Percentiles rank a stretch among this genome's conserved stretches.
These are phyloP conservation scores for Torrubiella hemipterigena DNA, from an alignment of 2,329 filamentous ascomycete genomes.

Conservation along the genomic window DNA sequence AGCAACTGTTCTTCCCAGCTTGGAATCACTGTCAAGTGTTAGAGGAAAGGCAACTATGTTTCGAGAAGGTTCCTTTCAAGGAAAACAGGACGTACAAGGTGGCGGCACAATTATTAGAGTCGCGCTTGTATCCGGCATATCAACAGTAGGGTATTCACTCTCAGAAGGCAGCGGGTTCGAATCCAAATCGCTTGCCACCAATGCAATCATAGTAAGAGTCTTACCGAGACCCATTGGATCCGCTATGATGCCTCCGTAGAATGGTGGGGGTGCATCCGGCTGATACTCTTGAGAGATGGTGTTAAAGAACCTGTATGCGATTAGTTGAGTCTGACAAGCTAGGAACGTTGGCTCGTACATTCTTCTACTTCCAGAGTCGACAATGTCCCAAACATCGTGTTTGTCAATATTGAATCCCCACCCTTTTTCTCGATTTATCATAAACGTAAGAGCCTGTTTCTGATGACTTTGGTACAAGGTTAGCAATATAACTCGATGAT, in stretches of 20 bases:
- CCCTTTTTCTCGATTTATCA: slow-evolving; percentile 23
- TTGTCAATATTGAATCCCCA: slow-evolving; percentile 16
- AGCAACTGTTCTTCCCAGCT: too few relatives aligned
- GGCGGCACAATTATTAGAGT: too few relatives aligned
- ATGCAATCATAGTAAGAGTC: slow-evolving; percentile 28
- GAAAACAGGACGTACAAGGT: too few relatives aligned
- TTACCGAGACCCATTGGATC: slow-evolving; percentile 36
- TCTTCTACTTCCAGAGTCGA: slow-evolving; percentile 9
- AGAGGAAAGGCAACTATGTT: too few relatives aligned
- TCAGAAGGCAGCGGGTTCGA: too few relatives aligned
- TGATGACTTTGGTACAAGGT: too few relatives aligned
- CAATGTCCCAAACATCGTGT: slow-evolving; percentile 21
- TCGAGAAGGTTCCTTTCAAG: too few relatives aligned
- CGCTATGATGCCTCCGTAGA: slow-evolving; percentile 31
- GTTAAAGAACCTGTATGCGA: slow-evolving; percentile 20
- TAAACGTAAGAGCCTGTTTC: slow-evolving; percentile 29
- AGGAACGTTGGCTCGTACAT: slow-evolving; percentile 8
- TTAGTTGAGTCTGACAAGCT: background rate
- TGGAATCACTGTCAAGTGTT: too few relatives aligned
- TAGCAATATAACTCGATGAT: too few relatives aligned
- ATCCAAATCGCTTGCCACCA: slow-evolving; percentile 20
- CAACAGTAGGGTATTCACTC: too few relatives aligned
- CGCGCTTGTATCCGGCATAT: too few relatives aligned
- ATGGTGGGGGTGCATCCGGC: slow-evolving; percentile 17
- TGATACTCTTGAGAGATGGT: slow-evolving; percentile 16